Evolutionary conservation across 139 green algal genomes (phyloP).

Genomic region (Chlamydomonas asymmetrica): DNA sequence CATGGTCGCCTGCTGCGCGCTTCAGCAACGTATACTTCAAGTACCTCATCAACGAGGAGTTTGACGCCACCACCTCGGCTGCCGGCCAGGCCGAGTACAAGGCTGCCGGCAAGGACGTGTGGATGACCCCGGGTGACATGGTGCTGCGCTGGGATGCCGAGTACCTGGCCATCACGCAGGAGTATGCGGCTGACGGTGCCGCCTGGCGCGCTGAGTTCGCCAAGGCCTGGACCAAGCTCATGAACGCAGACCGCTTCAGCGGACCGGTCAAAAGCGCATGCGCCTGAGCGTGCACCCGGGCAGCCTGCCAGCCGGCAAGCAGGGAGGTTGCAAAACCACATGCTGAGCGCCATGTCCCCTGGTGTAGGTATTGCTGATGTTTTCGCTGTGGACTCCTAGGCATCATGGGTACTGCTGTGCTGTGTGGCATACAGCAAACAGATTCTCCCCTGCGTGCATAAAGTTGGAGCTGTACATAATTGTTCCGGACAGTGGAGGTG

Average conservation of each 20-base stretch:
- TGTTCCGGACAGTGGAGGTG: no score
- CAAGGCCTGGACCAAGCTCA: slow-evolving; percentile 36
- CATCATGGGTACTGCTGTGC: no score
- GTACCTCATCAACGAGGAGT: slow-evolving; percentile 10
- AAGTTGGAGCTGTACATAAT: no score
- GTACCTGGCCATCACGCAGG: slow-evolving; percentile 15
- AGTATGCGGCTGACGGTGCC: slow-evolving; percentile 33
- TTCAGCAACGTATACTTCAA: slow-evolving; percentile 41
- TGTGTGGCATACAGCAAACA: no score
- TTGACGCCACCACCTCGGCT: background rate
- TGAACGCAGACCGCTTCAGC: slow-evolving; percentile 54
- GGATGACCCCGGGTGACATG: slow-evolving; percentile 20
- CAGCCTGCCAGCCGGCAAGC: no score
- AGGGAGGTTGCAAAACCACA: no score
- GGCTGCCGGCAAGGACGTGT: slow-evolving; percentile 4
- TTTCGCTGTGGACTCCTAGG: no score
- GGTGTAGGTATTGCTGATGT: no score
- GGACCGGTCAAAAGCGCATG: slow-evolving; percentile 34
- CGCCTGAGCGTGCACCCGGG: no score
- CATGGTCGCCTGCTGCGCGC: slow-evolving; percentile 1
- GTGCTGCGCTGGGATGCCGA: slow-evolving; percentile 21
- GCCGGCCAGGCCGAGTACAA: slow-evolving; percentile 20
- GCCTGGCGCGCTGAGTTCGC: slow-evolving; percentile 31
- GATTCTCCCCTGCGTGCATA: no score
- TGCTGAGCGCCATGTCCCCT: no score